Percentiles rank a stretch among this genome's conserved stretches.
phyloP scores from a whole-genome alignment of 331 rosid genomes.

The Malus hybrid region DNA sequence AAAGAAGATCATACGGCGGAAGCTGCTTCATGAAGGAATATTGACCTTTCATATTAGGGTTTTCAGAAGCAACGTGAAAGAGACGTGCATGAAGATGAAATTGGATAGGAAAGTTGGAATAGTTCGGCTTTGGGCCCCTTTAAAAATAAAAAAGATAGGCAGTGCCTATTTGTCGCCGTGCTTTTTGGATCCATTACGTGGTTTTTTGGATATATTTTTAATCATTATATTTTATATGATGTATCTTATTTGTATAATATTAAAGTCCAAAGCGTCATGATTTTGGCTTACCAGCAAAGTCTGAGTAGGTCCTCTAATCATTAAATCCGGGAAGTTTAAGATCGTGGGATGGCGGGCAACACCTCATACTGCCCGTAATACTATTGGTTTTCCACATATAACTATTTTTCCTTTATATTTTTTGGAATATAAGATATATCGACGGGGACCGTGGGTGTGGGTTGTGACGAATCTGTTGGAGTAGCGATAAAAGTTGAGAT shows the following conservation, averaged over 20 bases:
- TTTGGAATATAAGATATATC: not conserved
- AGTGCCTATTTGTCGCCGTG: slow-evolving; percentile 56
- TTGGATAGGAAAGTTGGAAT: slow-evolving; percentile 17
- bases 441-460: not conserved
- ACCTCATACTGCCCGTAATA: not conserved
- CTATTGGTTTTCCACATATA: not conserved
- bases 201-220: not conserved
- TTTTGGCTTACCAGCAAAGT: slow-evolving; percentile 83
- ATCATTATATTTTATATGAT: slow-evolving; percentile 1
- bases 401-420: not conserved
- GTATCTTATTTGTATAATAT: slow-evolving; percentile 8
- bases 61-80: slow-evolving; percentile 54
- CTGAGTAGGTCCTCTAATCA: slow-evolving; percentile 67
- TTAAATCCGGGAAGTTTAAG: slow-evolving; percentile 41
- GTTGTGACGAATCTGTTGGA: slow-evolving; percentile 41
- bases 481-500: slow-evolving; percentile 22
- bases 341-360: slow-evolving; percentile 57
- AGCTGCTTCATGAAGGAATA: slow-evolving; percentile 39
- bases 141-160: not conserved
- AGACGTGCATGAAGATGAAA: slow-evolving; percentile 61
- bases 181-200: slow-evolving; percentile 53
- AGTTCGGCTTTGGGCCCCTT: not conserved
- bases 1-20: slow-evolving; percentile 23
- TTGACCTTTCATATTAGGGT: slow-evolving; percentile 30
- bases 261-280: slow-evolving; percentile 63